Base-by-base conservation (phyloP, 2,329 filamentous ascomycete species). In the Aaosphaeria pasadenensis region DNA sequence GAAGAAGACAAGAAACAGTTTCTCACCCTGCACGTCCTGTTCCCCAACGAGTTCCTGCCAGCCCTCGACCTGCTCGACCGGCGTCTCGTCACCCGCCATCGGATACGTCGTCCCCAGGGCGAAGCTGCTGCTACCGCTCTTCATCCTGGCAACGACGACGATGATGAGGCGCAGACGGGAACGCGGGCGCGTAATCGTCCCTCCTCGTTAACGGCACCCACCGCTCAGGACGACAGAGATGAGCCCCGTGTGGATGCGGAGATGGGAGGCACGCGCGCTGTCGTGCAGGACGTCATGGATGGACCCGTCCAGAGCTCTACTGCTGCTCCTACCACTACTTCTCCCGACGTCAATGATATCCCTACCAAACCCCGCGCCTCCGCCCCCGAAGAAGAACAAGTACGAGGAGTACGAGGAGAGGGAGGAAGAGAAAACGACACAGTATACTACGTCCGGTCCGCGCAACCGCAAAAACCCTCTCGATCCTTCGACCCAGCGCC, bases 21-120 rank as follows among this genome's bases (percentile, higher is more conserved):
- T n/a, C 74, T 90, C 1, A 90, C 89, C 0, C 80, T 96, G 0
- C 91, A 96, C 71, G 87, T 90, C 32, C 74, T 96, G 11, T 95
- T 95, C 62, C 91, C 91, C 0, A 82, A 83, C 53, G 81, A 90
- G 46, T 74, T 96, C 2, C 83, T 96, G 1, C 88, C 90, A 3
- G 90, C 92, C 0, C 78, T 99, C 3, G 91, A 97, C 68, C 78
- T 97, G 0, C 78, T 99, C 1, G 94, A 99, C 68, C 82, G 89
- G 29, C 74, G 79, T 3, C 80, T 94, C 1, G 82, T 96, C 32
- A 84, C 77, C 5, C 78, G 83, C 1, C 69, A 78, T 11, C 49
- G 46, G 0, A 54, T 67, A 11, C 48, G 46, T 13, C 40, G 48
- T 13, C 40, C 40, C 7, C 29, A 17, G 11, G 24, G 46, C 29